A percentile compares a stretch with the other conserved stretches of the same genome.
phyloP scores from a whole-genome alignment of 352 stramenopile genomes.

The Saprolegnia diclina region DNA sequence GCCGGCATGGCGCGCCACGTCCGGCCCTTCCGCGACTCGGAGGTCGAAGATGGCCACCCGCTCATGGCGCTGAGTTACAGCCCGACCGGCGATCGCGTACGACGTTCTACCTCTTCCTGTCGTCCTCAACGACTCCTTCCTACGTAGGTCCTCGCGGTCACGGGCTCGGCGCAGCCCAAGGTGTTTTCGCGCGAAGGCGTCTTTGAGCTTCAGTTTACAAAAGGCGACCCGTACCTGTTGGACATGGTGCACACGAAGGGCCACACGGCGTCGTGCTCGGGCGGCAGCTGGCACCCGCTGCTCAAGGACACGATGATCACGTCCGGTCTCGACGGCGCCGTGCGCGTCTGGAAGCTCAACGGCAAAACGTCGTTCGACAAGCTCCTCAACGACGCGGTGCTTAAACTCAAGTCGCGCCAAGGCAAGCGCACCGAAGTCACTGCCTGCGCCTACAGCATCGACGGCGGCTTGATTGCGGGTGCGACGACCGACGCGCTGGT shows the following conservation, averaged over 20 bases:
- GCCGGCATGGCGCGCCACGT: slow-evolving; percentile 78
- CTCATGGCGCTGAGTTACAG: slow-evolving; percentile 76
- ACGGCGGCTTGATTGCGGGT: slow-evolving; percentile 54
- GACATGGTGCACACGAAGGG: slow-evolving; percentile 82
- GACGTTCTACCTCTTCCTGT: background rate
- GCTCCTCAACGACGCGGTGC: slow-evolving; percentile 71
- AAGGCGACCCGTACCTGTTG: slow-evolving; percentile 82
- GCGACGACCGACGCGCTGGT: slow-evolving; percentile 75
- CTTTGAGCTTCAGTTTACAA: slow-evolving; percentile 71
- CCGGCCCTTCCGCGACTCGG: slow-evolving; percentile 67
- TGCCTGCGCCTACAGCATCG: slow-evolving; percentile 57
- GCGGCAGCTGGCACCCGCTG: slow-evolving; percentile 62
- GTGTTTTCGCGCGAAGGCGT: slow-evolving; percentile 71
- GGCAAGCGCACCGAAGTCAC: slow-evolving; percentile 70
- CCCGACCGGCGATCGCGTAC: slow-evolving; percentile 57
- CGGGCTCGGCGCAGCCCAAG: slow-evolving; percentile 68
- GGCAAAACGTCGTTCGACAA: slow-evolving; percentile 70
- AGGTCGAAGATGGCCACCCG: slow-evolving; percentile 74
- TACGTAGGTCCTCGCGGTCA: slow-evolving; percentile 46
- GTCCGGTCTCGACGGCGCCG: slow-evolving; percentile 70
- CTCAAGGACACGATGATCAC: slow-evolving; percentile 70
- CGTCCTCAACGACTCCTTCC: background rate
- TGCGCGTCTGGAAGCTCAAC: slow-evolving; percentile 66
- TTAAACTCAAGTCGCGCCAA: slow-evolving; percentile 77
- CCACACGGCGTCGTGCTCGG: slow-evolving; percentile 69